These are phyloP conservation scores for Pyronema domesticum DNA, from an alignment of 495 filamentous ascomycete genomes.

Conservation along the genomic window DNA sequence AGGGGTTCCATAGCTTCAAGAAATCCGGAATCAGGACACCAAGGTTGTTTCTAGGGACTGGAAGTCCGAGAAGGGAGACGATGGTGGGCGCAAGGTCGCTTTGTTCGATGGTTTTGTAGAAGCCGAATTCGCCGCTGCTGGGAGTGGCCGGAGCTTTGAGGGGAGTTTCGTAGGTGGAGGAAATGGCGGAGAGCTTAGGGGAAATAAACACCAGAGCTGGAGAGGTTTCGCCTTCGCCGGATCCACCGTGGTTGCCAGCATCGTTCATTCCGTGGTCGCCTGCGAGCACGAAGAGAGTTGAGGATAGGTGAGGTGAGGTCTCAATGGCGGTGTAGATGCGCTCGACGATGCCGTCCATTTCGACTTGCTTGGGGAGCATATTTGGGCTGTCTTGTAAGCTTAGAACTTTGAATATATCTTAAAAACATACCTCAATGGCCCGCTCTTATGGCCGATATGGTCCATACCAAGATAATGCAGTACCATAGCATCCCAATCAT, in stretches of 20 bases:
- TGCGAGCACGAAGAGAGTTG: conserved; percentile 67
- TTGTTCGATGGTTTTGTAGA: conserved; percentile 72
- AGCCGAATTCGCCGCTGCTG: conserved; percentile 45
- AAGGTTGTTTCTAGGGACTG: conserved; percentile 79
- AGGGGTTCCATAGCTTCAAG: conserved; percentile 50
- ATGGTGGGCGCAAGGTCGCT: conserved; percentile 83
- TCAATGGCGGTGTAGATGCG: conserved; percentile 62
- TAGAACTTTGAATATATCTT: conserved; percentile 3
- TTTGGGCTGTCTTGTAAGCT: conserved; percentile 39
- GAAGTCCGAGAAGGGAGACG: conserved; percentile 72
- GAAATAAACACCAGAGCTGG: conserved; percentile 83
- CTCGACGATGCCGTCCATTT: conserved; percentile 77
- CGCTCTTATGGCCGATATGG: conserved; percentile 93
- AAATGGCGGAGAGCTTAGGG: conserved; percentile 52
- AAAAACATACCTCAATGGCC: conserved; percentile 51
- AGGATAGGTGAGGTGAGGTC: conserved; percentile 45
- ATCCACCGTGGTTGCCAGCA: conserved; percentile 91
- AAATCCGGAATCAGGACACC: conserved; percentile 73
- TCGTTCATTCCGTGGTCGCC: conserved; percentile 99
- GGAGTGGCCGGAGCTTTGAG: conserved; percentile 24
- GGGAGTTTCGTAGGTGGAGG: conserved; percentile 28
- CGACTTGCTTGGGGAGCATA: conserved; percentile 81
- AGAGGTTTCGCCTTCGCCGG: conserved; percentile 80
- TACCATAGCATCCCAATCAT: conserved; percentile 86
- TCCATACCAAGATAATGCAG: conserved; percentile 93